Percentiles rank a stretch among this genome's conserved stretches.
phyloP scores from a whole-genome alignment of 208 protist genomes.

The Spongospora subterranea region DNA sequence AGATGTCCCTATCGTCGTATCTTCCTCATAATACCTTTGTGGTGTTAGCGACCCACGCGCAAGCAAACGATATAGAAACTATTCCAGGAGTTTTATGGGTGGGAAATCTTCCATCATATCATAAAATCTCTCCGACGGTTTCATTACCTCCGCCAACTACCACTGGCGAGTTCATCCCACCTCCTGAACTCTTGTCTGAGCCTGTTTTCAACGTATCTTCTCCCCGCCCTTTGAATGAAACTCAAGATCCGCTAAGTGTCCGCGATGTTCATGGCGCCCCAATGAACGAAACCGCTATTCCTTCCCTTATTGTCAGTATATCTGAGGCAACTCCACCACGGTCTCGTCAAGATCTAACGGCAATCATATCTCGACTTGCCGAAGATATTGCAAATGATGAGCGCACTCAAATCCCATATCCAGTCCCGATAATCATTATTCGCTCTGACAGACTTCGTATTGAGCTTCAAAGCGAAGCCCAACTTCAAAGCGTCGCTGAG shows the following conservation, averaged over 20 bases:
- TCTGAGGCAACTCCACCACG: background rate
- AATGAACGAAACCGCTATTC: background rate
- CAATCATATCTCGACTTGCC: background rate
- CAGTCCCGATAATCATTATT: background rate
- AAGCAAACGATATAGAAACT: background rate
- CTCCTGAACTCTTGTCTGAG: background rate
- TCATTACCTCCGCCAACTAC: background rate
- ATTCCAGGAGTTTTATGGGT: background rate
- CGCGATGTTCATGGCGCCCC: background rate
- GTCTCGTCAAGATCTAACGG: background rate
- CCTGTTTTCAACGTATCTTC: background rate
- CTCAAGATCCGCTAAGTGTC: background rate
- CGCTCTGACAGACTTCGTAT: background rate
- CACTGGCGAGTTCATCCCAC: background rate
- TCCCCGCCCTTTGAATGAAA: background rate
- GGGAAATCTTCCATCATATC: background rate
- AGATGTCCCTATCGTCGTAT: background rate
- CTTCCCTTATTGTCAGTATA: too few species aligned
- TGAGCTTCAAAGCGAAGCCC: background rate
- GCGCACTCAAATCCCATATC: background rate
- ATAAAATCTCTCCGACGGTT: slow-evolving; percentile 29
- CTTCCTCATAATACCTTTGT: slow-evolving; percentile 58
- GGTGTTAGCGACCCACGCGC: background rate
- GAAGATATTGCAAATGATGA: background rate
- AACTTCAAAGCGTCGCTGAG: background rate